phyloP scores from a whole-genome alignment of 192 early-diverging fungal genomes.

The Podila verticillata region DNA sequence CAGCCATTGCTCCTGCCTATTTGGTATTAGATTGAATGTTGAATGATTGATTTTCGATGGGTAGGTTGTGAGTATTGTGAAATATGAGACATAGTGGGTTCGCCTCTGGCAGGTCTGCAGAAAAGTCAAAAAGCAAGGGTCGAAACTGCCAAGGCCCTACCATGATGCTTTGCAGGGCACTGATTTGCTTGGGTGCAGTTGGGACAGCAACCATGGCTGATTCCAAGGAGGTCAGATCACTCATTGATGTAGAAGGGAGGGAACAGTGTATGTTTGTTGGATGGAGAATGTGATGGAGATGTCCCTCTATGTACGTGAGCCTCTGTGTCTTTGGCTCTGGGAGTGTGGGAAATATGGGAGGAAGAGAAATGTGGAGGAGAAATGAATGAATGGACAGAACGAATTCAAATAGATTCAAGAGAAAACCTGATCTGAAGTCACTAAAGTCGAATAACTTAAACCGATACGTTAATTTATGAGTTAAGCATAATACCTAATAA shows the following conservation, averaged over 20 bases:
- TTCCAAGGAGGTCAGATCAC: slow-evolving; percentile 29
- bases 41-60: no score
- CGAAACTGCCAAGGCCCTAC: neutral
- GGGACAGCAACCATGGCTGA: slow-evolving; percentile 32
- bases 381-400: neutral
- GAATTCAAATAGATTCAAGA: neutral
- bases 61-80: neutral
- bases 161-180: slow-evolving; percentile 41
- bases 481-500: no score
- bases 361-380: neutral
- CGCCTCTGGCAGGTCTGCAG: no score
- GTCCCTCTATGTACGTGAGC: neutral
- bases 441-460: no score
- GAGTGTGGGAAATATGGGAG: neutral
- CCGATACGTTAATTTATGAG: no score
- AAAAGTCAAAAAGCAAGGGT: neutral
- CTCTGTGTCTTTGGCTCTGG: neutral
- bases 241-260: slow-evolving; percentile 8
- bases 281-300: neutral
- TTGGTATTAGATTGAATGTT: neutral
- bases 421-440: no score
- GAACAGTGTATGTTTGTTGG: neutral
- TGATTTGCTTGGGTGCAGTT: slow-evolving; percentile 19
- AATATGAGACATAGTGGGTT: neutral
- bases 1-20: slow-evolving; percentile 87